Evolutionary conservation across 2,329 filamentous ascomycete genomes (phyloP), one percentile per base, ranked within the genome.

Genomic region (Fusarium newnesense): DNA sequence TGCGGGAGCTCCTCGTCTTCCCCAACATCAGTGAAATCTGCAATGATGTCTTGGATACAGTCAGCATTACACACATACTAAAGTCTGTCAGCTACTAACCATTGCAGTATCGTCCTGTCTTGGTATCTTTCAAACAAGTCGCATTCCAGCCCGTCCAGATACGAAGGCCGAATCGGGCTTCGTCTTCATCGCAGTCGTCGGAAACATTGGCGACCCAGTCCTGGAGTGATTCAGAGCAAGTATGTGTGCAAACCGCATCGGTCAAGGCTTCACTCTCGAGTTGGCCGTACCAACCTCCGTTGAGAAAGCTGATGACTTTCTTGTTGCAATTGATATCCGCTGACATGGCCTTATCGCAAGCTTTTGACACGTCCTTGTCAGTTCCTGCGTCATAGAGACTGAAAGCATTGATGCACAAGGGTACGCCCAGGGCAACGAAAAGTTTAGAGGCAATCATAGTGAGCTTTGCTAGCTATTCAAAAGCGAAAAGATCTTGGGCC

Each of bases 81-180:
- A 15, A 52, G 49, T 19, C 12, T 24, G 8, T 11, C 30, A 21
- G 6, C n/a, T 37, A 61, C 44, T 9, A 15, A 47, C 60, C 49
- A 2, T 66, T 66, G 6, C 63, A 66, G 21, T 66, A 65, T 39
- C 37, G 28, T 5, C 63, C 60, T 16, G 40, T 40, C 32, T 63
- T 63, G 13, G 30, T 24, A 13, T 66, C 63, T n/a, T 42, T 66
- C 1, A 65, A 30, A 16, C 63, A 65, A 37, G 64, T 52, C 16
- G 54, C 40, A 30, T 42, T 57, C 11, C 49, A 54, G 2, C 63
- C 60, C 6, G 28, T 62, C 28, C 26, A 54, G 5, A 54, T 40
- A 18, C 36, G 49, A 52, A 9, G 4, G 4, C 24, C 19, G 4
- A 6, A 37, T 28, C 19, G 11, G 19, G 24, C 36, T n/a, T 30